Conservation (phyloP, 2,329 filamentous ascomycete species). For the Pyrenophora graminea region DNA sequence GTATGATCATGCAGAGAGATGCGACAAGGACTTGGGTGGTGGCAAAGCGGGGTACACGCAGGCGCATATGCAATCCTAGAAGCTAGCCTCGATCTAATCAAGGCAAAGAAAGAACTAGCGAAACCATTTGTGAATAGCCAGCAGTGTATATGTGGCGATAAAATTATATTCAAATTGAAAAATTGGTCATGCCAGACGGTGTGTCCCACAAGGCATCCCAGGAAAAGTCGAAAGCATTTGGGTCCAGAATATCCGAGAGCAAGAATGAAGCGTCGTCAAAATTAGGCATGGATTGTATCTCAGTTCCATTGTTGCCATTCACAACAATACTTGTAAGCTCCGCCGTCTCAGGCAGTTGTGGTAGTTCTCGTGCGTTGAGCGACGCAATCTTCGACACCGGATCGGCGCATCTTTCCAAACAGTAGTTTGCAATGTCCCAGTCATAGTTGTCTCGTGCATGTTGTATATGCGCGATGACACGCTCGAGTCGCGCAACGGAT, state of each 20-base stretch:
- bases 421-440: slow-evolving; percentile 62
- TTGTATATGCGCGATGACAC: slow-evolving; percentile 54
- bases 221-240: slow-evolving; percentile 43
- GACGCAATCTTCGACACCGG: slow-evolving; percentile 44
- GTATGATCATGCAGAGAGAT: too few species aligned
- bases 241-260: slow-evolving; percentile 39
- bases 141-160: too few species aligned
- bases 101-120: too few species aligned
- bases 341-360: slow-evolving; percentile 25
- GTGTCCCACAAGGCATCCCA: slow-evolving; percentile 47
- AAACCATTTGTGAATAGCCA: too few species aligned
- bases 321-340: slow-evolving; percentile 20
- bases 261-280: slow-evolving; percentile 38
- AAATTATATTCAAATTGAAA: slow-evolving; percentile 25
- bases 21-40: too few species aligned
- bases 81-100: too few species aligned
- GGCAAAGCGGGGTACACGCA: too few species aligned
- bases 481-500: slow-evolving; percentile 54
- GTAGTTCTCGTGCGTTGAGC: slow-evolving; percentile 27
- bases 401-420: slow-evolving; percentile 51
- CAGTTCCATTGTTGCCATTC: slow-evolving; percentile 6
- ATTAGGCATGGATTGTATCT: slow-evolving; percentile 16
- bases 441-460: slow-evolving; percentile 55
- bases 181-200: slow-evolving; percentile 41
- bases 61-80: too few species aligned